These are phyloP conservation scores for Leccinum disarticulatum DNA, from an alignment of 768 basidiomycete species.

Conservation along the genomic window DNA sequence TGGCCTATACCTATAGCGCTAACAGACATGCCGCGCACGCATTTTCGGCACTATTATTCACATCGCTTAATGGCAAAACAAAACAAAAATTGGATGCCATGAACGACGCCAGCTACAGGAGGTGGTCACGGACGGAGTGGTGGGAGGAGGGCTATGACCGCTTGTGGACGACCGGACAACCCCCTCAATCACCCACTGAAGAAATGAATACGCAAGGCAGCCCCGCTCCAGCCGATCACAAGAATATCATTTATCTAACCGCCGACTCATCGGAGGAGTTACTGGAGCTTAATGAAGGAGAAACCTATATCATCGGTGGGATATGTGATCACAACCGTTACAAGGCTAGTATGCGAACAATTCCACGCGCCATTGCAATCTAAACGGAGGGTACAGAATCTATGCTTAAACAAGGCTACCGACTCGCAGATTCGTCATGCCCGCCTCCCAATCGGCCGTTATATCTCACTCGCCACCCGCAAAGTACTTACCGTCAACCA, in stretches of 20 bases:
- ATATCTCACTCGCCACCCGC: slow-evolving; percentile 80
- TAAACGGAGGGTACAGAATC: slow-evolving; percentile 52
- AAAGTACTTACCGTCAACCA: slow-evolving; percentile 99
- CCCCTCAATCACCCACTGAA: not conserved
- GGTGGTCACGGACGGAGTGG: slow-evolving; percentile 86
- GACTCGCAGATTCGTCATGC: slow-evolving; percentile 76
- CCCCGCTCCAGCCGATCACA: slow-evolving; percentile 31
- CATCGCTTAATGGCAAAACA: slow-evolving; percentile 76
- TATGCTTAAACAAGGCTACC: slow-evolving; percentile 86
- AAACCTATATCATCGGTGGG: slow-evolving; percentile 94
- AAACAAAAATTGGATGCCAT: slow-evolving; percentile 61
- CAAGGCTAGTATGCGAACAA: slow-evolving; percentile 53
- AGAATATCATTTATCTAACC: slow-evolving; percentile 84
- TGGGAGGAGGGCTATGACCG: slow-evolving; percentile 72
- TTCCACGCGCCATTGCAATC: slow-evolving; percentile 4
- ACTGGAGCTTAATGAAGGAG: slow-evolving; percentile 73
- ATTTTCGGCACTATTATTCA: slow-evolving; percentile 73
- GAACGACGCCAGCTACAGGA: slow-evolving; percentile 65
- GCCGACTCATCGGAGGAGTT: slow-evolving; percentile 91
- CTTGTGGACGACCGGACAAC: slow-evolving; percentile 49
- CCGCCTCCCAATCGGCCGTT: slow-evolving; percentile 92
- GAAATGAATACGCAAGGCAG: slow-evolving; percentile 3
- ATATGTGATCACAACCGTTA: slow-evolving; percentile 96
- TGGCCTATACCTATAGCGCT: slow-evolving; percentile 87
- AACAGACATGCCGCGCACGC: slow-evolving; percentile 74